Evolutionary conservation across 2,329 filamentous ascomycete genomes (phyloP).

Genomic region (Magnaporthiopsis rhizophila): DNA sequence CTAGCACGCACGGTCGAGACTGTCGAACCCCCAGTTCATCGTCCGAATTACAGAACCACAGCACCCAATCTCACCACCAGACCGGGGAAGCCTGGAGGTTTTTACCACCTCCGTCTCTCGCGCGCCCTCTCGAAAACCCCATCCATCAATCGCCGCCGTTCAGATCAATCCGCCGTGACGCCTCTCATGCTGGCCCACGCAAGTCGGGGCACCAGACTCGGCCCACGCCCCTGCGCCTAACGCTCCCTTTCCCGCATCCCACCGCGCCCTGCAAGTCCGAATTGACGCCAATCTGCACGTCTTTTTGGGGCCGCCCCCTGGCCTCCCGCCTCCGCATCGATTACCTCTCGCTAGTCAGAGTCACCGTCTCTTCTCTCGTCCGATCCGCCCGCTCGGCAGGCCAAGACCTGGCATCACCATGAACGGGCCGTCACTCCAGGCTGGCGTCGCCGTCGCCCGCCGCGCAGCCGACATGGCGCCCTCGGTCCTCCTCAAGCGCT

Average conservation of each 20-base stretch:
- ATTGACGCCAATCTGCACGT: not conserved
- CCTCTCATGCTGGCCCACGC: conserved; percentile 6
- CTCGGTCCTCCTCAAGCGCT: not conserved
- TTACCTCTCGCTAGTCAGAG: not conserved
- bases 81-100: not conserved
- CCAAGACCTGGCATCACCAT: not conserved
- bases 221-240: conserved; percentile 2
- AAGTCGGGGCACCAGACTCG: conserved; percentile 6
- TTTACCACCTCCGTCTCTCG: not conserved
- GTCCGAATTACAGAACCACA: not conserved
- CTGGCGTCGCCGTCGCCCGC: not conserved
- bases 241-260: not conserved
- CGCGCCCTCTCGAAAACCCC: not conserved
- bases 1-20: no score
- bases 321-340: not conserved
- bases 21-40: not conserved
- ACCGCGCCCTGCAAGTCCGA: not conserved
- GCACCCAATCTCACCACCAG: not conserved
- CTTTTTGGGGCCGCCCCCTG: not conserved
- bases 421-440: not conserved
- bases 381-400: not conserved
- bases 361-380: not conserved
- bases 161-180: not conserved
- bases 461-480: not conserved
- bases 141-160: not conserved